Evolutionary conservation across 495 filamentous ascomycete genomes (phyloP), one percentile per base, ranked within the genome.

Genomic region (Aspergillus carlsbadensis): DNA sequence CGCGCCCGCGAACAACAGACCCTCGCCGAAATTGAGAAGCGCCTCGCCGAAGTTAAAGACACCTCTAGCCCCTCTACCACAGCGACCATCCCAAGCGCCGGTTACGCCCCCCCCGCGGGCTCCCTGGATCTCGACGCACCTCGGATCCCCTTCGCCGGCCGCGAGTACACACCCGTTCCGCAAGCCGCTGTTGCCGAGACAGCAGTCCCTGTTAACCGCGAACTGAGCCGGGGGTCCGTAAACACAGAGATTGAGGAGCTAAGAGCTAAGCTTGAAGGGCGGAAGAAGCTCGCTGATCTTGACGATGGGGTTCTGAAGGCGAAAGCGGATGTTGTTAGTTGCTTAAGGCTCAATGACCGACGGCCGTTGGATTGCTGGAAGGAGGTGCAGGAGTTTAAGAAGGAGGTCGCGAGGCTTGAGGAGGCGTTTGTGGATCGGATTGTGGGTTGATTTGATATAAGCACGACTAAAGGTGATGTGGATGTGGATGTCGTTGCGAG

Each of bases 291-390:
- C 53, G 74, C 80, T 17, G 78, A 85, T 59, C 55, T 83, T 50
- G 84, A 86, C 70, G 81, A 84, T 55, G 78, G 73, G 44, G 81
- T 96, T 24, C 81, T 88, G 69, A 79, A 78, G 70, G 92, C 95
- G 34, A 88, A 87, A 67, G 75, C 81, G 55, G 82, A 87, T 57
- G 87, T 98, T 45, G 83, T 94, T 57, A 80, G 82, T 43, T 98
- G 94, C 71, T 77, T 98, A 78, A 76, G 87, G 60, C 78, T 85
- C 66, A 88, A 97, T 75, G 93, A 98, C 65, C 78, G 92, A 48
- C 81, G 91, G 72, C 95, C 94, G 67, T 72, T 98, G 68, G 87
- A 98, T 79, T 98, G 94, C 80, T 98, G 90, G 87, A 81, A 84
- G 71, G 95, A 98, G 81, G 92, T 98, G 17, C 88, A 91, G 72